Evolutionary conservation across 2,329 filamentous ascomycete genomes (phyloP), one percentile per base, ranked within the genome.

Genomic region (Cylindrodendrum hubeiense): DNA sequence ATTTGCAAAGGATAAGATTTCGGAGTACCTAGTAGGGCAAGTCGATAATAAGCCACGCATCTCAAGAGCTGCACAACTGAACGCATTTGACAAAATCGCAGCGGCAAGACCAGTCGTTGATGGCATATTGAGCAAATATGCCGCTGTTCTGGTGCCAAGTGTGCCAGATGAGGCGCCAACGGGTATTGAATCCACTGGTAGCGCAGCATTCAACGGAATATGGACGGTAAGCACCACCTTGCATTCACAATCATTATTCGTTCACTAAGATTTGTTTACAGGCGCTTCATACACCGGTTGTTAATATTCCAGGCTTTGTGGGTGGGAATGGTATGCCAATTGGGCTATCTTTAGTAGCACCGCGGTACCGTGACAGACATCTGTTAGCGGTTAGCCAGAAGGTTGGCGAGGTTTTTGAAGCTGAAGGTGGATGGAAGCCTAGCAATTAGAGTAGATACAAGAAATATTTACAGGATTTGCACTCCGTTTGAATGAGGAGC

Each of bases 231-330:
- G 83, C 69, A 75, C 81, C 34, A 13, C 86, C 85, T 2, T 2
- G 12, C 1, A 5, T 1, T 3, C 7, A 13, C 19, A 4, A 1
- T 4, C 5, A 10, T 0, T 6, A 46, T 22, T 26, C n/a, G 10
- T 26, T 4, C 21, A 28, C 46, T 63, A 44, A 55, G 19, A 53
- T 3, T 1, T 13, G 2, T 37, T n/a, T 7, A 1, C 44, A 82
- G 79, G 80, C 79, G 4, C 76, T 91, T 10, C 89, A 91, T 65
- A 85, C 82, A 1, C 90, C 90, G 0, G 87, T 88, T 0, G 76
- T 91, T 15, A 91, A 91, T 61, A 74, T 92, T 0, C 88, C 89
- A 0, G 89, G 89, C 0, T 91, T 92, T 65, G 74, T 79, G n/a
- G 88, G 90, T 3, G 56, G 59, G 1, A 73, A 70, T 7, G 72